A percentile compares a stretch with the other conserved stretches of the same genome.
These are phyloP conservation scores for Mycena polygramma DNA, from an alignment of 768 basidiomycete species.

Conservation along the genomic window DNA sequence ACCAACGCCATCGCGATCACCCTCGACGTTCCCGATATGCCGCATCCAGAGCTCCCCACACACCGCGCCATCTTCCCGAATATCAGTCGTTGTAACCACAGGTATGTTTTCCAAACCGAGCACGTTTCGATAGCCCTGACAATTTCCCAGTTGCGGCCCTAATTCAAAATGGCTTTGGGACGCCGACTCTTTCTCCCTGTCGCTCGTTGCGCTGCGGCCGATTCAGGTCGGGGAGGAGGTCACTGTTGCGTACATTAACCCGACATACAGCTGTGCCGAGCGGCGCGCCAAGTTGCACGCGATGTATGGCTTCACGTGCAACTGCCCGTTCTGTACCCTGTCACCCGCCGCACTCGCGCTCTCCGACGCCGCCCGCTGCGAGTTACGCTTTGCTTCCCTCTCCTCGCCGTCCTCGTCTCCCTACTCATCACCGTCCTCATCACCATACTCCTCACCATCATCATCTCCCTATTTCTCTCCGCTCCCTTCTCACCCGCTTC, in stretches of 20 bases:
- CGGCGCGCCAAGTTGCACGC: slow-evolving; percentile 33
- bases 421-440: too few relatives aligned
- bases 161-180: slow-evolving; percentile 57
- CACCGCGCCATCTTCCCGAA: slow-evolving; percentile 53
- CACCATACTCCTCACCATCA: too few relatives aligned
- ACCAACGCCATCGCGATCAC: slow-evolving; percentile 49
- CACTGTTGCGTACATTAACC: slow-evolving; percentile 51
- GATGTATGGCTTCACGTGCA: slow-evolving; percentile 49
- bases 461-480: too few relatives aligned
- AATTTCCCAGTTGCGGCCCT: slow-evolving; percentile 51
- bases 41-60: slow-evolving; percentile 40
- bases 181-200: slow-evolving; percentile 45
- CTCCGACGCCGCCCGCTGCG: slow-evolving; percentile 46
- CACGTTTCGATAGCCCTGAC: background rate
- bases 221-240: slow-evolving; percentile 52
- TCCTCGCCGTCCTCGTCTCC: too few relatives aligned
- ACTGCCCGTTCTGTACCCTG: slow-evolving; percentile 46
- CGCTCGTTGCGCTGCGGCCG: slow-evolving; percentile 50
- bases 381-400: slow-evolving; percentile 34
- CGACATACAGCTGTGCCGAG: slow-evolving; percentile 39
- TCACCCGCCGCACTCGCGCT: slow-evolving; percentile 30
- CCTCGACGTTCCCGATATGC: slow-evolving; percentile 43
- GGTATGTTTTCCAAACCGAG: slow-evolving; percentile 39
- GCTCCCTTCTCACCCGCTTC: slow-evolving; percentile 21
- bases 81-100: slow-evolving; percentile 54